Evolutionary conservation across 208 protist species (phyloP), one percentile per base, ranked within the genome.

Genomic region (Angomonas deanei): DNA sequence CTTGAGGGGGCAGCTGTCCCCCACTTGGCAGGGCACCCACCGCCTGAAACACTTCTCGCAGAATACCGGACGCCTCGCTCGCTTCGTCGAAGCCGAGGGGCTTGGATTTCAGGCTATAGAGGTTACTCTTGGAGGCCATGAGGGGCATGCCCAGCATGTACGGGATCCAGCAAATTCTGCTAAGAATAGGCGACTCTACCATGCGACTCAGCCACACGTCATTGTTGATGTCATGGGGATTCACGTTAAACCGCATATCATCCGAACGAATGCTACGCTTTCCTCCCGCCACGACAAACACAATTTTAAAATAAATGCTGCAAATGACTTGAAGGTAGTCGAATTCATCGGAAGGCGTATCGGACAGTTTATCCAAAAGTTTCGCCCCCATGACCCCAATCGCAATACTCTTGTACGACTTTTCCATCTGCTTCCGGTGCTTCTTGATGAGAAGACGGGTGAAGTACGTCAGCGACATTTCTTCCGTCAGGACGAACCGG

Each of bases 251-350:
- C 2, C 74, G 70, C 0, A 53, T 64, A 47, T 88, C 82, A 54
- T 88, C 82, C 3, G 77, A 76, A 1, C 70, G 64, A 53, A 88
- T 88, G 65, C 74, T 82, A 53, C 74, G 74, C 64, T 76, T 65
- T 0, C 82, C 82, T 11, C 82, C 82, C 6, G 70, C 82, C 36
- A 82, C 65, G 26, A 88, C 61, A 46, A 76, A 88, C 74, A 84
- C 80, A 13, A 84, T 48, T 58, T 88, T 88, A 23, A 84, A 47
- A 24, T 66, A 63, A 11, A 74, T 73, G 46, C 65, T 65, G 32
- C 62, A 38, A 2, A 84, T 38, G 19, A 76, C 24, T 46, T 62
- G 65, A 49, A 59, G 64, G 48, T 63, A 61, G 32, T 84, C 77
- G 10, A 79, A 64, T 26, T 74, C 65, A 31, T 67, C 73, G 26